Evolutionary conservation across 2,329 filamentous ascomycete genomes (phyloP).

Genomic region (Bipolaris bicolor): DNA sequence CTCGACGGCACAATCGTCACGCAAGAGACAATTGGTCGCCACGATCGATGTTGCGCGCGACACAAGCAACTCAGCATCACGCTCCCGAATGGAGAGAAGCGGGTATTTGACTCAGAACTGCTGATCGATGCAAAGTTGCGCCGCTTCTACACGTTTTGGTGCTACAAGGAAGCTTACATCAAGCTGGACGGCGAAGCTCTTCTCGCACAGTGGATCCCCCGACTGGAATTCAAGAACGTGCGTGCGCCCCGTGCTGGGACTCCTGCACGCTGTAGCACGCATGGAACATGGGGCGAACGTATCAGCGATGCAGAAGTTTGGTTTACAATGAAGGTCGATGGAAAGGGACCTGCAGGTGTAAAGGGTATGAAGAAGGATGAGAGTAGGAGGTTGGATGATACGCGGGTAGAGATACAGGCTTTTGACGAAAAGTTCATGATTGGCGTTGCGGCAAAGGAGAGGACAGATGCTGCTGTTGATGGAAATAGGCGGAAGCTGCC

Average conservation of each 20-base stretch:
- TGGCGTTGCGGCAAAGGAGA: slow-evolving; percentile 57
- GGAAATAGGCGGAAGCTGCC: slow-evolving; percentile 41
- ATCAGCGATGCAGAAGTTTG: slow-evolving; percentile 58
- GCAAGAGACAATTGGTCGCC: slow-evolving; percentile 50
- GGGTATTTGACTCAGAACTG: slow-evolving; percentile 51
- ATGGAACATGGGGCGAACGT: slow-evolving; percentile 55
- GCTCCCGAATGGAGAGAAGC: slow-evolving; percentile 44
- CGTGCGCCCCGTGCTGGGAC: slow-evolving; percentile 54
- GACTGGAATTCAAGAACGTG: slow-evolving; percentile 72
- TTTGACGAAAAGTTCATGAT: slow-evolving; percentile 66
- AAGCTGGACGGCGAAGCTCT: slow-evolving; percentile 83
- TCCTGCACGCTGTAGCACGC: slow-evolving; percentile 51
- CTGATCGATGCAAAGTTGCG: slow-evolving; percentile 68
- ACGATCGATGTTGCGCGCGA: slow-evolving; percentile 51
- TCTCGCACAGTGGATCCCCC: slow-evolving; percentile 72
- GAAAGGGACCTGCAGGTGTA: slow-evolving; percentile 11
- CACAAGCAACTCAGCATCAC: slow-evolving; percentile 49
- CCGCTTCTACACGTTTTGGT: slow-evolving; percentile 79
- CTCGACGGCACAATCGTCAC: slow-evolving; percentile 53
- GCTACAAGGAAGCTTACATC: slow-evolving; percentile 79
- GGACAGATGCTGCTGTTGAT: slow-evolving; percentile 7
- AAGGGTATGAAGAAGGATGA: slow-evolving; percentile 11
- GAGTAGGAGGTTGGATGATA: slow-evolving; percentile 52
- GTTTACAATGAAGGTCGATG: slow-evolving; percentile 50
- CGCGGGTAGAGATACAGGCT: slow-evolving; percentile 63